A percentile compares a stretch with the other conserved stretches of the same genome.
These are phyloP conservation scores for Eucalyptus dawsonii DNA, from an alignment of 345 rosid species.

Conservation along the genomic window DNA sequence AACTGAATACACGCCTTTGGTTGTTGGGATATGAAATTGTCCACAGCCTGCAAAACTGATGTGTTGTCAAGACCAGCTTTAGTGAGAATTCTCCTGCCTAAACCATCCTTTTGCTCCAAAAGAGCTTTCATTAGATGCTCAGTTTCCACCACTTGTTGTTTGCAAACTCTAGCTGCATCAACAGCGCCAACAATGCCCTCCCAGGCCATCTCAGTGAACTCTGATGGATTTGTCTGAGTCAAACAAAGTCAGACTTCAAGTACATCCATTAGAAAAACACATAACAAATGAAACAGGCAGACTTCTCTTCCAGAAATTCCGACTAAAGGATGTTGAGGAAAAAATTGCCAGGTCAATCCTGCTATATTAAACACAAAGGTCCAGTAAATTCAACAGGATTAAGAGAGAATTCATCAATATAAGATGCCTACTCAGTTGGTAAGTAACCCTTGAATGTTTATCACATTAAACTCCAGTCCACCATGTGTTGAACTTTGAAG, in stretches of 20 bases:
- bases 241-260: background rate
- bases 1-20: constrained; percentile 32
- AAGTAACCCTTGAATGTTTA: background rate
- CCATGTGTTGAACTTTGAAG: background rate
- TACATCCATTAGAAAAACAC: background rate
- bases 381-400: background rate
- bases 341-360: background rate
- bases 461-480: background rate
- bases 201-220: constrained; percentile 88
- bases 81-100: constrained; percentile 67
- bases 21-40: constrained; percentile 50
- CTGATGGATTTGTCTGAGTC: constrained; percentile 38
- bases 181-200: constrained; percentile 65
- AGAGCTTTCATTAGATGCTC: constrained; percentile 96
- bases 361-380: background rate
- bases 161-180: constrained; percentile 51
- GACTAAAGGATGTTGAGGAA: background rate
- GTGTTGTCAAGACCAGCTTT: constrained; percentile 79
- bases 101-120: constrained; percentile 80
- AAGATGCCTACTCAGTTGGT: background rate
- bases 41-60: constrained; percentile 59
- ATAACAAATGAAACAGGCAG: background rate
- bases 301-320: background rate
- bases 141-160: constrained; percentile 71
- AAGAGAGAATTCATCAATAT: background rate